A percentile compares a stretch with the other conserved stretches of the same genome.
Evolutionary conservation across 805 yeast genomes (phyloP).

Genomic region (Metschnikowia continentalis): DNA sequence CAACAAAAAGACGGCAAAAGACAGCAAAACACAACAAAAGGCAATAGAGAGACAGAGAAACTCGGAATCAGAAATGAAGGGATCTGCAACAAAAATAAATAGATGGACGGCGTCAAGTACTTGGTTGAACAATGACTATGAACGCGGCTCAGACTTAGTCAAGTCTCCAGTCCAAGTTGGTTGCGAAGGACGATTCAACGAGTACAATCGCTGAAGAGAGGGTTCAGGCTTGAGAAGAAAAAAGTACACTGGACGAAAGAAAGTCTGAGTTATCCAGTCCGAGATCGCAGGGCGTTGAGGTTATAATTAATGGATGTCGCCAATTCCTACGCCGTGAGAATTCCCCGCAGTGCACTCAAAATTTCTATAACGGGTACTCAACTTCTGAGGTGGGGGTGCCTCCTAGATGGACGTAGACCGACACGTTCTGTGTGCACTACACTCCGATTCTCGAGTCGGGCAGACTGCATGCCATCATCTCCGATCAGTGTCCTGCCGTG

Average conservation of each 20-base stretch:
- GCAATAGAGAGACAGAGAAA: no score
- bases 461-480: neutral
- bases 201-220: neutral
- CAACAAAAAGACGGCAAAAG: neutral
- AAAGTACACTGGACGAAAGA: neutral
- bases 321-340: neutral
- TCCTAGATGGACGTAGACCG: neutral
- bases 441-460: neutral
- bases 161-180: neutral
- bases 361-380: conserved; percentile 2
- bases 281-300: neutral
- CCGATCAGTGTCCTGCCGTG: neutral
- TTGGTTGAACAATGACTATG: neutral
- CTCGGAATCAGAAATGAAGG: neutral
- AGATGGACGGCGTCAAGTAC: neutral
- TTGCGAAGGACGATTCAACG: neutral
- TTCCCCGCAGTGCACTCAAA: conserved; percentile 6
- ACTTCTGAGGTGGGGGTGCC: neutral
- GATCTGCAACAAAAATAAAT: neutral
- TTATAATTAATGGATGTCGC: neutral
- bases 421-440: conserved; percentile 1
- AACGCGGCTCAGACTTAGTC: neutral
- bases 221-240: neutral
- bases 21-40: no score
- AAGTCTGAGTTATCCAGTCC: neutral